Conservation (phyloP, 2,329 filamentous ascomycete genomes). For the Saccharata proteae region DNA sequence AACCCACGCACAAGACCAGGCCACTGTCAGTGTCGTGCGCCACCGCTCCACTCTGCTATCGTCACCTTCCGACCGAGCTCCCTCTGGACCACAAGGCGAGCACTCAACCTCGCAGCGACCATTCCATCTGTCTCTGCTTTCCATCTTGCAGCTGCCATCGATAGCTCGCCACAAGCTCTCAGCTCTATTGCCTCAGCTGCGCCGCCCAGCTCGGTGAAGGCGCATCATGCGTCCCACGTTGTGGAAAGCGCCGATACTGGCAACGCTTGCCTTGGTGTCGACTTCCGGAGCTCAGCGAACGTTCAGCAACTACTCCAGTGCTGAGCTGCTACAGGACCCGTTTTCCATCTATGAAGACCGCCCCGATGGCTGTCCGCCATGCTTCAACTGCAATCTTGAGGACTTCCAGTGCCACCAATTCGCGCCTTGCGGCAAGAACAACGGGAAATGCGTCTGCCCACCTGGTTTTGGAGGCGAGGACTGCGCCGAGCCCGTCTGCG, state of each 20-base stretch:
- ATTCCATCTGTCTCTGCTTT: not conserved
- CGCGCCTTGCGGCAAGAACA: slow-evolving; percentile 75
- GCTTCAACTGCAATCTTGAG: slow-evolving; percentile 96
- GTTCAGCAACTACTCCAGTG: slow-evolving; percentile 38
- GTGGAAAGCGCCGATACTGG: slow-evolving; percentile 21
- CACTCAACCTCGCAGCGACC: too few species aligned
- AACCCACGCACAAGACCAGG: too few species aligned
- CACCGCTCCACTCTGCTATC: too few species aligned
- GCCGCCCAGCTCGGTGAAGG: slow-evolving; percentile 2
- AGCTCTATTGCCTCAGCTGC: too few species aligned
- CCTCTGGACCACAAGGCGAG: too few species aligned
- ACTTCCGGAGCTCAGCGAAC: slow-evolving; percentile 19
- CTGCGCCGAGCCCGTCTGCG: slow-evolving; percentile 82
- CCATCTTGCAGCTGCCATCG: not conserved
- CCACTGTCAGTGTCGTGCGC: too few species aligned
- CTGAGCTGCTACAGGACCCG: slow-evolving; percentile 30
- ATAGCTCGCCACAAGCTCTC: not conserved
- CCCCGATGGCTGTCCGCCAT: slow-evolving; percentile 68
- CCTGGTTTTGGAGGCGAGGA: slow-evolving; percentile 89
- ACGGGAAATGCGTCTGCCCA: slow-evolving; percentile 86
- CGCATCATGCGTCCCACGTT: slow-evolving; percentile 20
- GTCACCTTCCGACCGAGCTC: too few species aligned
- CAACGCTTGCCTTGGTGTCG: slow-evolving; percentile 15
- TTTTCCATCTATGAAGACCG: slow-evolving; percentile 61
- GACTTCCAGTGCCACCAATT: slow-evolving; percentile 88